These are phyloP conservation scores for Musa troglodytarum DNA, from an alignment of 176 grass and related monocot species.

Conservation along the genomic window DNA sequence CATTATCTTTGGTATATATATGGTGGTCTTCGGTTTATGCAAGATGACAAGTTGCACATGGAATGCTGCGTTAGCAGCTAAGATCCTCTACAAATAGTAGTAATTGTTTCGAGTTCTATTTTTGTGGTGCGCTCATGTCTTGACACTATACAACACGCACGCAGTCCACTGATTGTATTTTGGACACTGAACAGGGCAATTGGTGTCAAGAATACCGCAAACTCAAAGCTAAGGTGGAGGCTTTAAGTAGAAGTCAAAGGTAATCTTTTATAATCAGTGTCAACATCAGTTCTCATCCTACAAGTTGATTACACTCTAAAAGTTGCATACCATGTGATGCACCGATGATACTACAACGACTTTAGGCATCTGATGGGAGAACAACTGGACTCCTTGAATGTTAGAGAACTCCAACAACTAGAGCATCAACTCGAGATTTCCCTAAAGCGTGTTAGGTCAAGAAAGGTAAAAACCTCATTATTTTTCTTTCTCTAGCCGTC, in stretches of 20 bases:
- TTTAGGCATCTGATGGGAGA: conserved; percentile 17
- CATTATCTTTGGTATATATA: too few relatives aligned
- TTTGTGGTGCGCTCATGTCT: too few relatives aligned
- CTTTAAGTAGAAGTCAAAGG: conserved; percentile 14
- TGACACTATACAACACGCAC: too few relatives aligned
- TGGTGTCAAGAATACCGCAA: conserved; percentile 4
- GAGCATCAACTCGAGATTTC: conserved; percentile 8
- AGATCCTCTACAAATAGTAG: too few relatives aligned
- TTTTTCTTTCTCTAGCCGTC: background rate
- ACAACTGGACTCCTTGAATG: conserved; percentile 3
- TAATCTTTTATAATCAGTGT: background rate
- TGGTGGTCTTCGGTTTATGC: too few relatives aligned
- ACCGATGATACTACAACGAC: background rate
- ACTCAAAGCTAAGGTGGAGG: conserved; percentile 10
- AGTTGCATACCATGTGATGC: background rate
- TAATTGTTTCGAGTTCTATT: too few relatives aligned
- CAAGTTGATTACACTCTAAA: background rate
- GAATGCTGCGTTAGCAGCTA: too few relatives aligned
- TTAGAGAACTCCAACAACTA: conserved; percentile 12
- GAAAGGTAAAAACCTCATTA: background rate
- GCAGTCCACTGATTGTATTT: background rate
- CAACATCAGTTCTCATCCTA: background rate
- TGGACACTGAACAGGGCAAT: background rate
- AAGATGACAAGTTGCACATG: too few relatives aligned
- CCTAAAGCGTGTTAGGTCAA: conserved; percentile 5